phyloP scores from a whole-genome alignment of 2,329 filamentous ascomycete genomes.

The Diaporthe vexans region DNA sequence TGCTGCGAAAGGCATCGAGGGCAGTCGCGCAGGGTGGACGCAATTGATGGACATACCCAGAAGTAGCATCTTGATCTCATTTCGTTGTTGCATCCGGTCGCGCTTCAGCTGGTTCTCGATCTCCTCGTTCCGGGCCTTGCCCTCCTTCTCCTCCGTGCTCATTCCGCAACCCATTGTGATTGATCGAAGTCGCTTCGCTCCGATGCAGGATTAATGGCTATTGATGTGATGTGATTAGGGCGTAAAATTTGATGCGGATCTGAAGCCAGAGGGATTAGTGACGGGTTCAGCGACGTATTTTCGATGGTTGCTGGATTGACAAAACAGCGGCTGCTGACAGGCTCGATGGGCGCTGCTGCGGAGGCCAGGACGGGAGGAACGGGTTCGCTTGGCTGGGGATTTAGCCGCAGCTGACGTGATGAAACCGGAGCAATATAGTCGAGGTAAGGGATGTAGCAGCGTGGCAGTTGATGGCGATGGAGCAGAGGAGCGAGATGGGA shows the following conservation, averaged over 20 bases:
- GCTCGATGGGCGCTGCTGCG: neutral
- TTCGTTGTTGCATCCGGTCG: constrained; percentile 98
- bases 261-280: constrained; percentile 8
- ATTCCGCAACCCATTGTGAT: constrained; percentile 98
- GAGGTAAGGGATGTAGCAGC: constrained; percentile 28
- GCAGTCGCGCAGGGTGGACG: neutral
- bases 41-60: constrained; percentile 76
- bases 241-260: neutral
- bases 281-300: neutral
- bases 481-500: neutral
- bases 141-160: constrained; percentile 99
- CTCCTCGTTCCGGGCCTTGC: constrained; percentile 99
- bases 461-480: neutral
- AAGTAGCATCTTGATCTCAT: constrained; percentile 99
- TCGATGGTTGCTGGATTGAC: neutral
- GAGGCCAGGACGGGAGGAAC: neutral
- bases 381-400: neutral
- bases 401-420: constrained; percentile 18
- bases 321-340: neutral
- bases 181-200: constrained; percentile 48
- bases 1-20: neutral
- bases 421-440: constrained; percentile 25
- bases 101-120: constrained; percentile 99
- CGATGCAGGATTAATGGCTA: constrained; percentile 17
- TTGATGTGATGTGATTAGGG: neutral